Conservation (phyloP, 805 yeast genomes). For the Wickerhamomyces bovis region DNA sequence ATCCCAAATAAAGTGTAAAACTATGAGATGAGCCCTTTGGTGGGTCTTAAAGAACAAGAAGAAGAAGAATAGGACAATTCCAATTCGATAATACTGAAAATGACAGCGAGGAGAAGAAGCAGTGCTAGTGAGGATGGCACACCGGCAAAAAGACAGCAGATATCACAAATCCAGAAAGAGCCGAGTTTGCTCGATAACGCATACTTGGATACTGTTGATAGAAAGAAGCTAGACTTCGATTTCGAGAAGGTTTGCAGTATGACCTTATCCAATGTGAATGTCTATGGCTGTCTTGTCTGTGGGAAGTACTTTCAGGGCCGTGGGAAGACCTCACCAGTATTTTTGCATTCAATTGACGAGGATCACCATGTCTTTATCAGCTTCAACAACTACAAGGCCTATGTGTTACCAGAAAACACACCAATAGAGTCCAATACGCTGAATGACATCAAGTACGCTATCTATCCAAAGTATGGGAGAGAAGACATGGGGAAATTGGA, state of each 20-base stretch:
- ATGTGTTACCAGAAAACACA: slow-evolving; percentile 57
- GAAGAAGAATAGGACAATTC: no score
- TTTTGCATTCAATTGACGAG: slow-evolving; percentile 55
- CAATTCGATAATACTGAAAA: no score
- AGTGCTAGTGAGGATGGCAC: background rate
- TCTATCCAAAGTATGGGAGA: slow-evolving; percentile 44
- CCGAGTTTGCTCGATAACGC: slow-evolving; percentile 6
- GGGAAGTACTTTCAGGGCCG: slow-evolving; percentile 72
- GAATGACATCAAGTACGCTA: slow-evolving; percentile 45
- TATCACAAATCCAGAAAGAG: background rate
- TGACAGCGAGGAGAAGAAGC: background rate
- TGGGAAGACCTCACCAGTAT: slow-evolving; percentile 57
- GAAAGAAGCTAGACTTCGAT: slow-evolving; percentile 52
- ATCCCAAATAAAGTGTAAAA: no score
- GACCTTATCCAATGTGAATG: slow-evolving; percentile 52
- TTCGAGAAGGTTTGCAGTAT: slow-evolving; percentile 61
- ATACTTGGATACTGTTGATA: slow-evolving; percentile 26
- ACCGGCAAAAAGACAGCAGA: background rate
- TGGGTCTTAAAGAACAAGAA: background rate
- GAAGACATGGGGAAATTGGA: slow-evolving; percentile 28
- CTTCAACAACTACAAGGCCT: slow-evolving; percentile 42
- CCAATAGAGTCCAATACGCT: slow-evolving; percentile 36
- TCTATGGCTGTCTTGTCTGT: slow-evolving; percentile 69
- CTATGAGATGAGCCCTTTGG: no score
- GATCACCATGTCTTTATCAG: slow-evolving; percentile 61